These are phyloP conservation scores for Trichosphaerium sp. DNA, from an alignment of 78 protist genomes.

Conservation along the genomic window DNA sequence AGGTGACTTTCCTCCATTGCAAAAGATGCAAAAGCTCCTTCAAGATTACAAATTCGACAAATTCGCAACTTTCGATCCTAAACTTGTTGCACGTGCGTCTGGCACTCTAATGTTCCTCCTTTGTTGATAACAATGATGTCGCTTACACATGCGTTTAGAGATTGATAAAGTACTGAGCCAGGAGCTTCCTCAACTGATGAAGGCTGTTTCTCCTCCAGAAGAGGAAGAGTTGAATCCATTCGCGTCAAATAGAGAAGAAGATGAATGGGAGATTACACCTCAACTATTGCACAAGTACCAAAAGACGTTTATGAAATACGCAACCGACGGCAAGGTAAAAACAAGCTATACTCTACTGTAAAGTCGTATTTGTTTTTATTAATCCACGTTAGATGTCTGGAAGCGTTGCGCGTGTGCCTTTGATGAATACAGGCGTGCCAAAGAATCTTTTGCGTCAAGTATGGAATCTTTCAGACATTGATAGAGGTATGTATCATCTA, in stretches of 20 bases:
- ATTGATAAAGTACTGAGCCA: conserved; percentile 22
- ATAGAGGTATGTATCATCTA: too few species aligned
- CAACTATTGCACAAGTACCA: conserved; percentile 23
- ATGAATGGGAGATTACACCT: conserved; percentile 39
- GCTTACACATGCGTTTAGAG: too few species aligned
- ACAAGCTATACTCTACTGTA: conserved; percentile 14
- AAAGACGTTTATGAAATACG: conserved; percentile 34
- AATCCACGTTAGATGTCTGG: conserved; percentile 31
- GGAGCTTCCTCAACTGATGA: conserved; percentile 43
- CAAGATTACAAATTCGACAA: conserved; percentile 41
- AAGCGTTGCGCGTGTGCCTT: conserved; percentile 10
- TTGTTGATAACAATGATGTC: background rate
- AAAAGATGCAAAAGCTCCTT: conserved; percentile 2
- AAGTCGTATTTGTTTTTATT: background rate
- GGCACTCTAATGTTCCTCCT: background rate
- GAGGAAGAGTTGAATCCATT: too few species aligned
- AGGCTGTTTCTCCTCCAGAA: too few species aligned
- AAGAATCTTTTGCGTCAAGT: conserved; percentile 11
- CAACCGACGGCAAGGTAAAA: conserved; percentile 13
- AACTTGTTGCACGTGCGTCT: background rate
- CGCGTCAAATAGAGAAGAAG: too few species aligned
- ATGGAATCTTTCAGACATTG: conserved; percentile 35
- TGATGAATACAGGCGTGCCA: conserved; percentile 3
- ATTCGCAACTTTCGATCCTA: conserved; percentile 47
- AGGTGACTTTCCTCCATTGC: conserved; percentile 69